A percentile compares a stretch with the other conserved stretches of the same genome.
These are phyloP conservation scores for Primulina huaijiensis DNA, from an alignment of 257 asterid species.

Conservation along the genomic window DNA sequence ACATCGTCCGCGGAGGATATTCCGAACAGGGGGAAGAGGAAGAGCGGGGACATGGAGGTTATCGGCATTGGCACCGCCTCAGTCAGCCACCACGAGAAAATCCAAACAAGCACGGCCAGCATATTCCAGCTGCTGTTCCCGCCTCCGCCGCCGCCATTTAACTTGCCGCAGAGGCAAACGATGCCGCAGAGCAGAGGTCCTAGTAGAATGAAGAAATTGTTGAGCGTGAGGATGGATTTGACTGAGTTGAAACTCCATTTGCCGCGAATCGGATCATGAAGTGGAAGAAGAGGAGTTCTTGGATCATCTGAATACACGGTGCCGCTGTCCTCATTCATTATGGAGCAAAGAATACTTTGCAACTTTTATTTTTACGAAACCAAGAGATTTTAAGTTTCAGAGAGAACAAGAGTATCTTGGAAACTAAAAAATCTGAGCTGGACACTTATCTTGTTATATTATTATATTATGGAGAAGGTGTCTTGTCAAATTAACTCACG, in stretches of 20 bases:
- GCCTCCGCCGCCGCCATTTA: slow-evolving; percentile 32
- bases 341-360: not conserved
- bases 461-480: too few species aligned
- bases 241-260: slow-evolving; percentile 34
- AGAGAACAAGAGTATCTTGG: not conserved
- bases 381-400: not conserved
- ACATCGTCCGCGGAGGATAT: slow-evolving; percentile 77
- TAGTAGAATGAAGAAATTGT: slow-evolving; percentile 51
- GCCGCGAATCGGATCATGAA: slow-evolving; percentile 34
- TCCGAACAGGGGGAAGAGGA: slow-evolving; percentile 86
- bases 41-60: slow-evolving; percentile 88
- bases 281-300: slow-evolving; percentile 68
- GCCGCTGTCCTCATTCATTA: slow-evolving; percentile 32
- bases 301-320: slow-evolving; percentile 34
- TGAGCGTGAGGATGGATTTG: slow-evolving; percentile 43
- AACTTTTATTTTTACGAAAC: not conserved
- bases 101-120: slow-evolving; percentile 82
- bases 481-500: too few species aligned
- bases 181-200: slow-evolving; percentile 65
- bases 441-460: too few species aligned
- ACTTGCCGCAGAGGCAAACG: slow-evolving; percentile 42
- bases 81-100: slow-evolving; percentile 88
- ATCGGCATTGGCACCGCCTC: slow-evolving; percentile 97
- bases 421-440: not conserved
- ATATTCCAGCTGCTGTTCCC: slow-evolving; percentile 51